Evolutionary conservation across 2,329 filamentous ascomycete genomes (phyloP).

Genomic region (Clathrospora elynae): DNA sequence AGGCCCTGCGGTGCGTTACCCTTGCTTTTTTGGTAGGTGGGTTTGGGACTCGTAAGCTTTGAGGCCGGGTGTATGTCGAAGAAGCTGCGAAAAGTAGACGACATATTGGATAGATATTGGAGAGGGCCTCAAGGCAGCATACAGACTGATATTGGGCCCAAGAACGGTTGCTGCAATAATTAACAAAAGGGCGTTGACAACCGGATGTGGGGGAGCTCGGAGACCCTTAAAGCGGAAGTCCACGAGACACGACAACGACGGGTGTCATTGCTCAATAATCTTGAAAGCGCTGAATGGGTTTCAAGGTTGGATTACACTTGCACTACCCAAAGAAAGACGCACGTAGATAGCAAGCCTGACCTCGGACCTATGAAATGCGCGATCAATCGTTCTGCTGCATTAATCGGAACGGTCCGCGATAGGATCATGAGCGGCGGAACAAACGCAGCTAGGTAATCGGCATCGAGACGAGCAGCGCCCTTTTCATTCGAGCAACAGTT

Average conservation of each 20-base stretch:
- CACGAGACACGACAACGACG: slow-evolving; percentile 14
- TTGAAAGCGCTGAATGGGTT: too few species aligned
- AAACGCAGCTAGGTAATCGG: too few species aligned
- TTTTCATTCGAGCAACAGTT: too few species aligned
- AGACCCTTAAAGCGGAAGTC: slow-evolving; percentile 9
- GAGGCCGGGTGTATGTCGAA: slow-evolving; percentile 51
- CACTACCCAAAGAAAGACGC: too few species aligned
- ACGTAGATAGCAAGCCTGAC: too few species aligned
- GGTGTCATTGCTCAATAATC: slow-evolving; percentile 37
- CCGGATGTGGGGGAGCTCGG: slow-evolving; percentile 1
- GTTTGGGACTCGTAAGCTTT: slow-evolving; percentile 46
- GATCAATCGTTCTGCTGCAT: too few species aligned
- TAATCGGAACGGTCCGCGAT: too few species aligned
- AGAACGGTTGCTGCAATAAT: not conserved
- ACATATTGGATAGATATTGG: slow-evolving; percentile 47
- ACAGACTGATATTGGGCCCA: not conserved
- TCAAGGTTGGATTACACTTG: not conserved
- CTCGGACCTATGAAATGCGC: too few species aligned
- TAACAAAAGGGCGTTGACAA: not conserved
- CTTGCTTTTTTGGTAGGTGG: slow-evolving; percentile 40
- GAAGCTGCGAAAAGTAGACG: slow-evolving; percentile 47
- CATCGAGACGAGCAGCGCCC: too few species aligned
- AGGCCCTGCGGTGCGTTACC: slow-evolving; percentile 18
- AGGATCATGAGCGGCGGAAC: too few species aligned
- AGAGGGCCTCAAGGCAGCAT: too few species aligned